Evolutionary conservation across 176 grass and related monocot species (phyloP).

Genomic region (Hordeum vulgare): DNA sequence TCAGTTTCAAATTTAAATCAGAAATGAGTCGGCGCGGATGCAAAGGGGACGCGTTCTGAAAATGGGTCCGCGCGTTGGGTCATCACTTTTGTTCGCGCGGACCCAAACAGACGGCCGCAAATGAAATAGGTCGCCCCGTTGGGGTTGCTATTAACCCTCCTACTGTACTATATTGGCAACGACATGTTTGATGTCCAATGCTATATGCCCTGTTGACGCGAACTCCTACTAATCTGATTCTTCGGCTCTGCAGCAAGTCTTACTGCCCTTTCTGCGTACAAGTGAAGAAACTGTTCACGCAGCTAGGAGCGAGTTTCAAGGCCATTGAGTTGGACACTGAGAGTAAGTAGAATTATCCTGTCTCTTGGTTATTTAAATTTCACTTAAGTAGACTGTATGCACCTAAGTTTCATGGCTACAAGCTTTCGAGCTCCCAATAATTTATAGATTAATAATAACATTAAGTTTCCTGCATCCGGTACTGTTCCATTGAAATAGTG

Average conservation of each 20-base stretch:
- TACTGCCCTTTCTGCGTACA: constrained; percentile 44
- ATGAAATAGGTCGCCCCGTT: no score
- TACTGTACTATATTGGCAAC: not conserved
- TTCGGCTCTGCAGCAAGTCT: constrained; percentile 42
- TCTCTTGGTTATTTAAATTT: not conserved
- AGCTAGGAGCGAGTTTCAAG: constrained; percentile 57
- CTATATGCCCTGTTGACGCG: not conserved
- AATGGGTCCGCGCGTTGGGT: no score
- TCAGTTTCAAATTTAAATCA: no score
- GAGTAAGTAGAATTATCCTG: constrained; percentile 35
- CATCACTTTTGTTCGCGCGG: no score
- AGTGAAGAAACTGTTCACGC: constrained; percentile 52
- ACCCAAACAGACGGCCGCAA: no score
- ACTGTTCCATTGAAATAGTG: not conserved
- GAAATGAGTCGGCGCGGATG: no score
- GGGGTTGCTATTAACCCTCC: no score
- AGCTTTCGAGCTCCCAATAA: not conserved
- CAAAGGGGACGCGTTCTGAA: no score
- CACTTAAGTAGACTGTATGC: not conserved
- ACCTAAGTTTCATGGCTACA: not conserved
- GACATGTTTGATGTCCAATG: not conserved
- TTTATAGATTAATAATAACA: not conserved
- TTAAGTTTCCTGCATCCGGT: not conserved
- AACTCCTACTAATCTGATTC: not conserved
- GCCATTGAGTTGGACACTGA: constrained; percentile 60